A percentile compares a stretch with the other conserved stretches of the same genome.
Conservation (phyloP, 805 yeast species). For the Candida golubevii region DNA sequence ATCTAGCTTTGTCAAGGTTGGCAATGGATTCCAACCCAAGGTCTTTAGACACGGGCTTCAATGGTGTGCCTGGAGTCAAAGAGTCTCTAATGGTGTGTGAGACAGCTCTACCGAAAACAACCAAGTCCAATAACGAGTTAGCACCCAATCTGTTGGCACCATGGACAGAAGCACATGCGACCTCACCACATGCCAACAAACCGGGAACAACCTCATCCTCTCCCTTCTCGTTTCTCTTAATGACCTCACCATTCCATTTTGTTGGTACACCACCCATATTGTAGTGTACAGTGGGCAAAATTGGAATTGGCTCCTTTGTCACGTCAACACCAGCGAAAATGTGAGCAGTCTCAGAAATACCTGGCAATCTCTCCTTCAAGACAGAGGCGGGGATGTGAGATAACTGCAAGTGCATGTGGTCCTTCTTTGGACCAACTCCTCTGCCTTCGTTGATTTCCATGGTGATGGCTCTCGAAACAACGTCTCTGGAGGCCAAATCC, state of each 20-base stretch:
- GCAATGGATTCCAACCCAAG: slow-evolving; percentile 87
- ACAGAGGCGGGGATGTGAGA: slow-evolving; percentile 91
- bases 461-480: slow-evolving; percentile 96
- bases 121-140: slow-evolving; percentile 92
- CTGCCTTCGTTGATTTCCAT: slow-evolving; percentile 98
- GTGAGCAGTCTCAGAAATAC: slow-evolving; percentile 97
- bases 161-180: slow-evolving; percentile 98
- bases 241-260: slow-evolving; percentile 92
- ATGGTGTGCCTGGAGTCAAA: slow-evolving; percentile 85
- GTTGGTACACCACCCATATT: slow-evolving; percentile 99
- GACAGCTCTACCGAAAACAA: slow-evolving; percentile 98
- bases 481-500: slow-evolving; percentile 98
- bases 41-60: slow-evolving; percentile 75
- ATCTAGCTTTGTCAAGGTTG: slow-evolving; percentile 84
- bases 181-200: slow-evolving; percentile 95
- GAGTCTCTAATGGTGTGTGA: slow-evolving; percentile 85
- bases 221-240: slow-evolving; percentile 79
- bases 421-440: slow-evolving; percentile 96
- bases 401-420: slow-evolving; percentile 92
- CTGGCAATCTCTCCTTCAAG: slow-evolving; percentile 93
- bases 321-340: slow-evolving; percentile 99
- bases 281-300: slow-evolving; percentile 96
- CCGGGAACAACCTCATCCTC: slow-evolving; percentile 91
- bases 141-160: slow-evolving; percentile 99
- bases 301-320: slow-evolving; percentile 98